Conservation (phyloP, 345 rosid genomes). For the Salix koriyanagi region DNA sequence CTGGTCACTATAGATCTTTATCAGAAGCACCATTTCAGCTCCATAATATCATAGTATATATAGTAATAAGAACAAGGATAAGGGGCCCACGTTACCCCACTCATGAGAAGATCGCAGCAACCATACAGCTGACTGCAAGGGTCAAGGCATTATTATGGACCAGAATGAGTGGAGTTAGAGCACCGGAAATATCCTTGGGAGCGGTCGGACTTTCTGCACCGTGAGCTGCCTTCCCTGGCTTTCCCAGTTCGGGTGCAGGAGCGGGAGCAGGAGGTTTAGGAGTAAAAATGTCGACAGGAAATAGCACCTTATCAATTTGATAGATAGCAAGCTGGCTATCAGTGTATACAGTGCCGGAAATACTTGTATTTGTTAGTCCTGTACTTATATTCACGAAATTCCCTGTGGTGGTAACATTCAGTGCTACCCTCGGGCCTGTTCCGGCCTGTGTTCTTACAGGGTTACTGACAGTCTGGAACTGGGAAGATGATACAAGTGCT, state of each 20-base stretch:
- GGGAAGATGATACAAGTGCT: slow-evolving; percentile 26
- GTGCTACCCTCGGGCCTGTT: slow-evolving; percentile 23
- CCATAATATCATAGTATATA: not conserved
- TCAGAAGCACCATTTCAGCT: not conserved
- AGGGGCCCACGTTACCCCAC: not conserved
- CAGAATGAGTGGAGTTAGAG: not conserved
- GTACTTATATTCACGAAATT: slow-evolving; percentile 22
- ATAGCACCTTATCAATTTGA: slow-evolving; percentile 40
- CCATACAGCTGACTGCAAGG: not conserved
- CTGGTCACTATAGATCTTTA: not conserved
- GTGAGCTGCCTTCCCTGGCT: slow-evolving; percentile 7
- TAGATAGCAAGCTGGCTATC: slow-evolving; percentile 36
- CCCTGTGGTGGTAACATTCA: slow-evolving; percentile 32
- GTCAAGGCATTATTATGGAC: not conserved
- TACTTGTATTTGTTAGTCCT: slow-evolving; percentile 30
- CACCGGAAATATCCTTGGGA: slow-evolving; percentile 13
- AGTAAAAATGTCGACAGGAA: slow-evolving; percentile 29
- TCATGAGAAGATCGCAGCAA: not conserved
- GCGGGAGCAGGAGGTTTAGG: slow-evolving; percentile 25
- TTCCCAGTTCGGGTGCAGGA: slow-evolving; percentile 9
- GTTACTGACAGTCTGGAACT: slow-evolving; percentile 44
- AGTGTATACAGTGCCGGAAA: slow-evolving; percentile 30
- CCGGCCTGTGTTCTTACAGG: slow-evolving; percentile 43
- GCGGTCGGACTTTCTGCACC: not conserved
- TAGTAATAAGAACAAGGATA: not conserved